phyloP scores from a whole-genome alignment of 78 protist genomes.

The Polysphondylium violaceum region DNA sequence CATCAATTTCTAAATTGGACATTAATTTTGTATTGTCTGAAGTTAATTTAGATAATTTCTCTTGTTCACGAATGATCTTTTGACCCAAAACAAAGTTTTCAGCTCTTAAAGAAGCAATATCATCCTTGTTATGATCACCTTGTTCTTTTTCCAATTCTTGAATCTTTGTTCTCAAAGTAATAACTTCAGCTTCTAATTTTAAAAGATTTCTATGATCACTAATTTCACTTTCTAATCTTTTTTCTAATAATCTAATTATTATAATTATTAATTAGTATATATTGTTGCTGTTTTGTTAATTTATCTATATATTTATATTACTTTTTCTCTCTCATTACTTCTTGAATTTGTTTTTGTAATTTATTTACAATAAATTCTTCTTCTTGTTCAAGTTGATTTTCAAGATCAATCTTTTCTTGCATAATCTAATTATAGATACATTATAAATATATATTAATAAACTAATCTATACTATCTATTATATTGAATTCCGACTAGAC shows the following conservation, averaged over 20 bases:
- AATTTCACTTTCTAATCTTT: slow-evolving; percentile 69
- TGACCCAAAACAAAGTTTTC: slow-evolving; percentile 67
- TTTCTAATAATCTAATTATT: slow-evolving; percentile 34
- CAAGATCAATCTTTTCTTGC: slow-evolving; percentile 87
- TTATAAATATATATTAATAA: not conserved
- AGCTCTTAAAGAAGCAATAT: slow-evolving; percentile 31
- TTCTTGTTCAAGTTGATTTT: slow-evolving; percentile 89
- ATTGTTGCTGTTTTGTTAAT: too few species aligned
- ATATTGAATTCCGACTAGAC: not conserved
- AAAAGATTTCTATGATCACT: slow-evolving; percentile 60
- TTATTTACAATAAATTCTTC: slow-evolving; percentile 88
- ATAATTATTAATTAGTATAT: not conserved
- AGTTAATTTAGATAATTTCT: slow-evolving; percentile 32
- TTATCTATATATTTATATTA: not conserved
- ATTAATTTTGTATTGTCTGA: slow-evolving; percentile 47
- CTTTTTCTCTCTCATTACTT: slow-evolving; percentile 67
- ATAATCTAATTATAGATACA: slow-evolving; percentile 54
- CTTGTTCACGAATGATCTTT: slow-evolving; percentile 74
- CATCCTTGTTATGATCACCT: slow-evolving; percentile 40
- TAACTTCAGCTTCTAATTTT: slow-evolving; percentile 61
- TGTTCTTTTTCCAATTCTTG: slow-evolving; percentile 50
- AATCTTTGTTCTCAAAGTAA: slow-evolving; percentile 43
- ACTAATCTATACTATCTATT: not conserved
- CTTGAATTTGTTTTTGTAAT: slow-evolving; percentile 84
- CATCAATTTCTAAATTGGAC: slow-evolving; percentile 68